Evolutionary conservation across 306 rosid genomes (phyloP), one percentile per base, ranked within the genome.

Genomic region (Abrus precatorius): DNA sequence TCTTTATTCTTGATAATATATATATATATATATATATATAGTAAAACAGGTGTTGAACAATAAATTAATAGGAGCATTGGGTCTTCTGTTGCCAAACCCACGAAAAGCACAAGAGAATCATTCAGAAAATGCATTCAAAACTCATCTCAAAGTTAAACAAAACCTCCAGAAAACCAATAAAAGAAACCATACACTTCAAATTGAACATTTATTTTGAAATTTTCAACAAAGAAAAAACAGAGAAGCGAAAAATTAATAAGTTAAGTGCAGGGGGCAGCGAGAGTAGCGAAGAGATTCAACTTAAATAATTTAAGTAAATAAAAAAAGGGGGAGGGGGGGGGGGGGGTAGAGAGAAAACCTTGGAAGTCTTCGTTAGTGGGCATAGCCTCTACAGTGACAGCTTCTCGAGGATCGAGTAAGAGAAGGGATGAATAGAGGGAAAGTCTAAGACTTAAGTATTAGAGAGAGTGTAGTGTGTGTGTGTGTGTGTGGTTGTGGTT

Each of bases 291-390:
- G 12, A 61, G 1, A 32, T 36, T 38, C 0, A 54, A 28, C 55
- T 52, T 0, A 1, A 50, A 49, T 4, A 0, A 9, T 50, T 29
- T 3, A 36, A 61, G 40, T 54, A 5, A 3, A 11, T 3, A 11
- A 12, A 27, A 12, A 47, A 9, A 10, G 20, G 20, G 20, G 20
- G 20, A 20, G 20, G 4, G 20, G 48, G 40, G 4, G 20, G 48
- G 40, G 20, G 9, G 57, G 38, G 6, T 2, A 30, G 0, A 54
- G 4, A 72, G 33, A 74, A 59, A 67, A 88, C 94, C 89, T 85
- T 88, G 92, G 54, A 85, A 81, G 62, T 80, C 88, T 63, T 90
- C 92, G 74, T 87, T 85, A 69, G 84, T 56, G 57, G 82, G 83
- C 93, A 90, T 90, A 36, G 85, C 86, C 75, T 20, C 65, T 4